These are phyloP conservation scores for Podospora comata DNA, from an alignment of 495 filamentous ascomycete species.

Conservation along the genomic window DNA sequence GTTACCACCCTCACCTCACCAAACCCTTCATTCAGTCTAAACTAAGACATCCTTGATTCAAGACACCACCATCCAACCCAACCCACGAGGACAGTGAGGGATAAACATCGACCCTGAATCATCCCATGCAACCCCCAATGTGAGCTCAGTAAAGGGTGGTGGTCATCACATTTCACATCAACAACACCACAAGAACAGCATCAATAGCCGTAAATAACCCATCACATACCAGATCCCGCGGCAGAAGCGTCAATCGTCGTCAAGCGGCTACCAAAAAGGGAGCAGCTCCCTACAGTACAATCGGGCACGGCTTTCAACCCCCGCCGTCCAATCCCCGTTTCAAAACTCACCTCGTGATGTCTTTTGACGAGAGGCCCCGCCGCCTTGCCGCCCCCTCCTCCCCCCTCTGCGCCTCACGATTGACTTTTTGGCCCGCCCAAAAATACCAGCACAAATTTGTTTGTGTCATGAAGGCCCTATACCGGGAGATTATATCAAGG, in stretches of 20 bases:
- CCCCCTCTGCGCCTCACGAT: not conserved
- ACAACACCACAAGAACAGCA: not conserved
- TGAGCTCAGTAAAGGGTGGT: no score
- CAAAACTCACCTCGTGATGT: conserved; percentile 7
- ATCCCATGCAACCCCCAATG: not conserved
- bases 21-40: not conserved
- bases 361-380: conserved; percentile 5
- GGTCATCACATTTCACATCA: not conserved
- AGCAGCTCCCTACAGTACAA: not conserved
- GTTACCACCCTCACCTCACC: not conserved
- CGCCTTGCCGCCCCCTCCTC: not conserved
- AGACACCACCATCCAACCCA: not conserved
- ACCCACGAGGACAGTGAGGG: not conserved
- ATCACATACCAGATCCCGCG: not conserved
- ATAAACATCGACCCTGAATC: not conserved
- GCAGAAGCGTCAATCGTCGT: not conserved
- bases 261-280: not conserved
- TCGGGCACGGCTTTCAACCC: not conserved
- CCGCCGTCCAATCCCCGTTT: not conserved
- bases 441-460: not conserved
- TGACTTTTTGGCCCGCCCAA: not conserved
- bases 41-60: not conserved
- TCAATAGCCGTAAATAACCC: not conserved
- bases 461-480: not conserved
- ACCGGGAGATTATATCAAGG: not conserved